Base-by-base conservation (phyloP, 495 filamentous ascomycete species). In the Annulohypoxylon moriforme region DNA sequence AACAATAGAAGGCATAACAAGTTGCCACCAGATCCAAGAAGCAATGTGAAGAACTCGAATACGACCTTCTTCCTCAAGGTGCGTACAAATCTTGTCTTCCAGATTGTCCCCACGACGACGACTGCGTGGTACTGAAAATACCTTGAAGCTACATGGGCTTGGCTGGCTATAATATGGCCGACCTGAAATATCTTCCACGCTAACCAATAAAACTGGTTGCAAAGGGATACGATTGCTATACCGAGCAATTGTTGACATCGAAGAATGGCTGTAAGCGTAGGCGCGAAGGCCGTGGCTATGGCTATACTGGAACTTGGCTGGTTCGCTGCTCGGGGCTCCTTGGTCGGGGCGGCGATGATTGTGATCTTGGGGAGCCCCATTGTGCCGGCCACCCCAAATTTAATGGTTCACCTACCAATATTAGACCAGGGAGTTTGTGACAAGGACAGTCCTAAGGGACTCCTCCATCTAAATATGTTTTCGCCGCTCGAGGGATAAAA, bases 11-110 rank as follows among this genome's bases (percentile, higher is more conserved):
- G 71, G 29, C 77, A 77, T 62, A 87, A 14, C 3, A 52, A 57
- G 22, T 82, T 83, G 1, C 82, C 83, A 11, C 74, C 68, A 3
- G 78, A 77, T 5, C 82, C 81, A 16, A 85, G 76, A 29, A 85
- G 68, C 49, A 82, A 68, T 4, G 78, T 73, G 50, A 80, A 79
- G 27, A 85, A 75, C 71, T 85, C 83, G 36, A 81, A 82, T 46
- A 79, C 78, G 53, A 84, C 27, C 63, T 81, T 81, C 62, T 77
- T 84, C 56, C 78, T 67, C 36, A 85, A 53, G 0, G 71, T 76
- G 31, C 70, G 69, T 2, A 72, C 61, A 18, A 49, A 57, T 34
- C 62, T 76, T 14, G 73, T 70, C 53, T 82, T 65, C 83, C 83
- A 84, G 9, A 77, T 13, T 22, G 34, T 22, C 27, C 22, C 68